Evolutionary conservation across 805 yeast species (phyloP).

Genomic region (Myxozyma sirexii): DNA sequence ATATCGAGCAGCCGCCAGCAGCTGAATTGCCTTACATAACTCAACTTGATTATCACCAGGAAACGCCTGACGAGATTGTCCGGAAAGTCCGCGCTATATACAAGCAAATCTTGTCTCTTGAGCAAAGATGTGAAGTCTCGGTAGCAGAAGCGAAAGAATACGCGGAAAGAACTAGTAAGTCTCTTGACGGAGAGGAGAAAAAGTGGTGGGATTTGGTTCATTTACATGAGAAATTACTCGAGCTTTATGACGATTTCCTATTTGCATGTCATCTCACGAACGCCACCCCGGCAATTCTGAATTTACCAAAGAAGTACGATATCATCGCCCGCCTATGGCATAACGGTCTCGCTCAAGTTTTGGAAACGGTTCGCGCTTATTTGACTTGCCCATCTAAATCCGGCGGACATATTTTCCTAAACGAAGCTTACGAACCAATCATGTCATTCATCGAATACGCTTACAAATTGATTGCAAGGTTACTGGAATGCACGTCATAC

Average conservation of each 20-base stretch:
- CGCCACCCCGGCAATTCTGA: conserved; percentile 13
- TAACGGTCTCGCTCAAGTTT: conserved; percentile 10
- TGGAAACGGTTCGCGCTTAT: conserved; percentile 17
- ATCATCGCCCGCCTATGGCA: conserved; percentile 30
- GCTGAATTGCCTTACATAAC: neutral
- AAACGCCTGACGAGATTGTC: conserved; percentile 20
- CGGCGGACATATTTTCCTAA: too few relatives aligned
- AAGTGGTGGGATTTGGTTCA: conserved; percentile 20
- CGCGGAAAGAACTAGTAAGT: neutral
- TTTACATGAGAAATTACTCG: conserved; percentile 20
- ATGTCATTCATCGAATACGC: conserved; percentile 15
- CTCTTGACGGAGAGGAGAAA: neutral
- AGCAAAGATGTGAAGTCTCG: conserved; percentile 9
- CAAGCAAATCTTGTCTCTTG: conserved; percentile 15
- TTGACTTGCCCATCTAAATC: too few relatives aligned
- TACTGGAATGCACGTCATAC: conserved; percentile 15
- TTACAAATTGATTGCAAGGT: conserved; percentile 21
- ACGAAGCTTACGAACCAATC: conserved; percentile 9
- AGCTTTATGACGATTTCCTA: conserved; percentile 29
- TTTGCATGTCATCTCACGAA: conserved; percentile 18
- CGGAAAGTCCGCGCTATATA: conserved; percentile 8
- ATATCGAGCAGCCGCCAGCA: neutral
- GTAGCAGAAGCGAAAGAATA: neutral
- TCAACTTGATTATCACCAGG: conserved; percentile 15
- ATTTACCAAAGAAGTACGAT: conserved; percentile 24